Conservation (phyloP, 441 rosid species). For the Breynia disticha region DNA sequence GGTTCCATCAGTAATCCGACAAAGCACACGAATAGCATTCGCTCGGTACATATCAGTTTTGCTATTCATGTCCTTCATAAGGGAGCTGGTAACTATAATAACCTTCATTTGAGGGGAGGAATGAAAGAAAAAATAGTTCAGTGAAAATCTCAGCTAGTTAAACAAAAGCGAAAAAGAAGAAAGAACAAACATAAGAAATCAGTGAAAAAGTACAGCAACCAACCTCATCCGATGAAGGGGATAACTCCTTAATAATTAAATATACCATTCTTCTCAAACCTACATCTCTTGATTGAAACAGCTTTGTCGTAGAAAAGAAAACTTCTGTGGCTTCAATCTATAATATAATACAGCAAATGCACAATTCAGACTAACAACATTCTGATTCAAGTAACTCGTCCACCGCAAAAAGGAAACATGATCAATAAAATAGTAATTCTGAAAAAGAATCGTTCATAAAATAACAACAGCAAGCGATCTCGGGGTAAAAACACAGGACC, state of each 20-base stretch:
- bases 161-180: neutral
- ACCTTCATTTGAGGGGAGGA: slow-evolving; percentile 34
- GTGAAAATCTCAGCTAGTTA: too few relatives aligned
- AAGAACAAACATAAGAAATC: neutral
- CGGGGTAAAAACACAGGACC: slow-evolving; percentile 31
- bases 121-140: neutral
- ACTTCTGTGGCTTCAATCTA: slow-evolving; percentile 91
- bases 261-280: slow-evolving; percentile 98
- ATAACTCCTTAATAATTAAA: slow-evolving; percentile 92
- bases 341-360: neutral
- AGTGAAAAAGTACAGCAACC: slow-evolving; percentile 7
- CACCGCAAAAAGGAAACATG: neutral
- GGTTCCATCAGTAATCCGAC: slow-evolving; percentile 89
- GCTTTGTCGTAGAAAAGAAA: slow-evolving; percentile 93
- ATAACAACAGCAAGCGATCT: neutral
- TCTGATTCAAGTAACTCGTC: neutral
- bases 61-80: slow-evolving; percentile 99
- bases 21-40: slow-evolving; percentile 95
- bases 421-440: too few relatives aligned
- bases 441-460: too few relatives aligned
- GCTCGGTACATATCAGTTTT: slow-evolving; percentile 98
- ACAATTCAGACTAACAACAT: slow-evolving; percentile 7
- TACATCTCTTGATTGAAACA: slow-evolving; percentile 84
- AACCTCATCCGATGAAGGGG: slow-evolving; percentile 99
- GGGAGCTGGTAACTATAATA: slow-evolving; percentile 95